Base-by-base conservation (phyloP, 169 alveolate species). In the Blepharisma undulans region DNA sequence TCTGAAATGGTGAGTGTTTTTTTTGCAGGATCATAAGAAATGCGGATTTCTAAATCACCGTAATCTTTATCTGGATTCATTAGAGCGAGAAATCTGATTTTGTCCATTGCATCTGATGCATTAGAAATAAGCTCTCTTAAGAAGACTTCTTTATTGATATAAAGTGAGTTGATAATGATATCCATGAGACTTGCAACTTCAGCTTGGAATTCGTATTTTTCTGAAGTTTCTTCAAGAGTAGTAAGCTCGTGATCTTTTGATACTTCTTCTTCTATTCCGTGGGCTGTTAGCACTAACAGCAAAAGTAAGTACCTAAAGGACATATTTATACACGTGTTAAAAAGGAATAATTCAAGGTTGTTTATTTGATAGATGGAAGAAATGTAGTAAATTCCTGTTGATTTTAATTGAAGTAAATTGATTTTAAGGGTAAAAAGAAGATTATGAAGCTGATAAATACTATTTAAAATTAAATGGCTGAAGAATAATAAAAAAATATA, bases 101-200 rank as follows among this genome's bases (percentile, higher is more conserved):
- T 99, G 94, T 99, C 99, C 87, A 99, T 94, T 4, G 99, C 99
- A 94, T 99, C 99, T 18, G 99, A 98, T 14, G 99, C 99, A 94
- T 99, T 99, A 22, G 99, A 99, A 72, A 99, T 98, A 74, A 99
- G 97, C 90, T 99, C 99, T 89, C 99, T 97, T 72, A 99, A 95
- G 91, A 99, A 99, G 2, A 99, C 99, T 93, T 99, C 99, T 94
- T 99, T 98, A 93, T 99, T 98, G 27, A 99, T 98, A 96, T 99
- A 99, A 72, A 99, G 96, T 34, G 99, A 98, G 97, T 99, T 99
- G 80, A 99, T 99, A 86, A 99, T 98, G 79, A 99, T 99, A 95
- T 99, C 99, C 99, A 99, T 99, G 91, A 99, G 96, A 78, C 99
- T 95, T 60, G 99, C 98, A 66, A 99, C 99, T 92, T 99, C 99